A percentile compares a stretch with the other conserved stretches of the same genome.
Evolutionary conservation across 768 basidiomycete species (phyloP).

Genomic region (Pulveroboletus sp.): DNA sequence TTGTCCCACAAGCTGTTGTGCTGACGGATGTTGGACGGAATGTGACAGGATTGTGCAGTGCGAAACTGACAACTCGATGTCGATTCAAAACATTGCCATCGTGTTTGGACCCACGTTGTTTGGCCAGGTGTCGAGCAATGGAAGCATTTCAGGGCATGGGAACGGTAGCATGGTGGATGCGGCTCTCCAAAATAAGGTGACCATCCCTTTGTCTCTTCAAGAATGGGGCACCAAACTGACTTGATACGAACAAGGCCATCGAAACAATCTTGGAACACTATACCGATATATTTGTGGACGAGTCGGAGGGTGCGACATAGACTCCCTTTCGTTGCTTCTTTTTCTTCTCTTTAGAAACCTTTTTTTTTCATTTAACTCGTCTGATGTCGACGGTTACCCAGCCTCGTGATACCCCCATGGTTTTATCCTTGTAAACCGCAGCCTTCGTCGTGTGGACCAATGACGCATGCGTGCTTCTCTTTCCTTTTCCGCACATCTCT

Average conservation of each 20-base stretch:
- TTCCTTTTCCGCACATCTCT: background rate
- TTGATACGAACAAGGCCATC: slow-evolving; percentile 60
- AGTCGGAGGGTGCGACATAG: slow-evolving; percentile 48
- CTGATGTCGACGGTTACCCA: slow-evolving; percentile 21
- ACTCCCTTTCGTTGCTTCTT: slow-evolving; percentile 1
- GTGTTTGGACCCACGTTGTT: slow-evolving; percentile 98
- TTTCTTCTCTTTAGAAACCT: background rate
- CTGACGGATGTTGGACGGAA: slow-evolving; percentile 8
- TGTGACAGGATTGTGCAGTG: slow-evolving; percentile 66
- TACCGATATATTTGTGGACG: slow-evolving; percentile 95
- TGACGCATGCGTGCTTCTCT: background rate
- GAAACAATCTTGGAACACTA: slow-evolving; percentile 95
- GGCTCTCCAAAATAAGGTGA: slow-evolving; percentile 68
- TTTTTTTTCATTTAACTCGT: background rate
- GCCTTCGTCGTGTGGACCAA: slow-evolving; percentile 2
- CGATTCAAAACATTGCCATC: slow-evolving; percentile 88
- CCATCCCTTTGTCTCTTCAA: background rate
- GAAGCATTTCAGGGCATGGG: slow-evolving; percentile 43
- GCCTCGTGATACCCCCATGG: slow-evolving; percentile 25
- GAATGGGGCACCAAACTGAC: slow-evolving; percentile 5
- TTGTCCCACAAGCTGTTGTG: background rate
- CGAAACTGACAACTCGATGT: slow-evolving; percentile 85
- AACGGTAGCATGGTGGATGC: slow-evolving; percentile 67
- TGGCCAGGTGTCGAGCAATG: slow-evolving; percentile 55
- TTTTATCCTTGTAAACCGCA: slow-evolving; percentile 10